Base-by-base conservation (phyloP, 2,329 filamentous ascomycete genomes). In the Neofusicoccum sp. region DNA sequence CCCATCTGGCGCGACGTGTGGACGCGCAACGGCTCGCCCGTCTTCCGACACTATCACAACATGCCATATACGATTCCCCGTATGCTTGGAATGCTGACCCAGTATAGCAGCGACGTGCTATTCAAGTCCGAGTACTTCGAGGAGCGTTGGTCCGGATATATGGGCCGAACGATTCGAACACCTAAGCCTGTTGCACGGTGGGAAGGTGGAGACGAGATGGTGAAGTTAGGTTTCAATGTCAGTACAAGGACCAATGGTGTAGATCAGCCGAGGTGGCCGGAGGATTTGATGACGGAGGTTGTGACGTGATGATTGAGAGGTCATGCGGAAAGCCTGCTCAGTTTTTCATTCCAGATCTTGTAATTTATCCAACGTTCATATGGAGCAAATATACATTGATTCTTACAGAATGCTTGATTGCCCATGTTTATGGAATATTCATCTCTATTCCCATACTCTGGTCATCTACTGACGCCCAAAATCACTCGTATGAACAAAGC, bases 211-310 rank as follows among this genome's bases (percentile, higher is more conserved):
- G 31, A 49, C 6, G 47, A 73, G 6, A 68, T 71, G 34, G 76
- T 83, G 4, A 67, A 79, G 54, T 70, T 81, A 49, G 72, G 73
- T 34, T 85, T 77, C 67, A 79, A 83, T 64, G 74, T 85, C 16
- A 80, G 82, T 1, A 83, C 81, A 3, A 74, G 83, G 67, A 75
- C 75, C 6, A 85, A 85, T 69, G 82, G 82, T 1, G 72, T 80
- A 3, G 83, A 85, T 69, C 65, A 76, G 66, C 70, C 82, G 4
- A 70, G 67, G 43, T 85, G 83, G 81, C 83, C 83, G 6, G 68
- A 76, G 9, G 74, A 83, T 71, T 66, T 81, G 66, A 74, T 69
- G 59, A 73, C 73, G 7, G 77, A 81, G 62, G 63, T 79, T 37
- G 73, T 80, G 8, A 64, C 39, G 22, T 73, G n/a, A 56, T 3